A percentile compares a stretch with the other conserved stretches of the same genome.
Evolutionary conservation across 192 early-diverging fungal species (phyloP).

Genomic region (Backusella psychrophila): DNA sequence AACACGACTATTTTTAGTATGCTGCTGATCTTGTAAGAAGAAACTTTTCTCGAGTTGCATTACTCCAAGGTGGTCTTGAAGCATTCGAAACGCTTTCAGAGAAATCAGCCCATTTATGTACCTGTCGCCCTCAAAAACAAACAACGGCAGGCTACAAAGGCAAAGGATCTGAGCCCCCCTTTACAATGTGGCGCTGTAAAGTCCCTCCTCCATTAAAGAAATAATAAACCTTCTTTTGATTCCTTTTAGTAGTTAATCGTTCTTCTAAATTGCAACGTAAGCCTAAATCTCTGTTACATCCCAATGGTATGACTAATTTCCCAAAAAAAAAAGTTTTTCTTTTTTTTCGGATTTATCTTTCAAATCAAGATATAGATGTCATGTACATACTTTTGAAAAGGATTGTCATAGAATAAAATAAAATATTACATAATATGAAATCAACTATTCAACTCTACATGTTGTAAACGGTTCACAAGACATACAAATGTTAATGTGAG

Average conservation of each 20-base stretch:
- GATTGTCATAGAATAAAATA: neutral
- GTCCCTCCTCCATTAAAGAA: slow-evolving; percentile 11
- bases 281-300: neutral
- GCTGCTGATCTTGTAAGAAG: slow-evolving; percentile 43
- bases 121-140: slow-evolving; percentile 36
- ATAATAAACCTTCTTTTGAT: neutral
- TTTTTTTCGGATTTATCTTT: neutral
- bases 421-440: neutral
- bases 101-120: slow-evolving; percentile 25
- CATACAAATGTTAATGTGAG: neutral
- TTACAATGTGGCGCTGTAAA: slow-evolving; percentile 39
- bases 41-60: slow-evolving; percentile 42
- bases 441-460: neutral
- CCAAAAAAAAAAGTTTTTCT: neutral
- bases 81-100: slow-evolving; percentile 33
- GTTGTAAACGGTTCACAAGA: neutral
- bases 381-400: neutral
- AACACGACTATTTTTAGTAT: slow-evolving; percentile 33
- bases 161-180: slow-evolving; percentile 38
- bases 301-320: neutral
- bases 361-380: neutral
- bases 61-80: slow-evolving; percentile 52
- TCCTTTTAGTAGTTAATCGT: neutral
- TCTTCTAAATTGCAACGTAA: neutral
- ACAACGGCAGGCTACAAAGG: slow-evolving; percentile 33